These are phyloP conservation scores for Rhytidhysteron rufulum DNA, from an alignment of 2,329 filamentous ascomycete genomes.

Conservation along the genomic window DNA sequence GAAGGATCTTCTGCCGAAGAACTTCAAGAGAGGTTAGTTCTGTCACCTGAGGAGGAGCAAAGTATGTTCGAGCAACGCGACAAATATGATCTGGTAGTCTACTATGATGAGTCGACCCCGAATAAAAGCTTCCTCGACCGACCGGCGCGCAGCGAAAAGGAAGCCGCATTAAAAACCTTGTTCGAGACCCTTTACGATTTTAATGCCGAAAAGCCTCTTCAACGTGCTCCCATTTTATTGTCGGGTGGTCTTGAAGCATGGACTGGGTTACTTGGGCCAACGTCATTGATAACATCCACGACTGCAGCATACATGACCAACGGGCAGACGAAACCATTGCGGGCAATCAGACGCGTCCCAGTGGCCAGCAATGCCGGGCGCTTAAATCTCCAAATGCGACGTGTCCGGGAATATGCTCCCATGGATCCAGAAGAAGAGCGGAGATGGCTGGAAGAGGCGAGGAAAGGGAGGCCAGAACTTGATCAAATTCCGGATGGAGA, in stretches of 20 bases:
- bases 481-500: slow-evolving; percentile 26
- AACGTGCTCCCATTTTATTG: slow-evolving; percentile 70
- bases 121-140: slow-evolving; percentile 55
- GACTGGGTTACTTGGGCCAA: slow-evolving; percentile 73
- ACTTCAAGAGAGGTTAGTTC: slow-evolving; percentile 63
- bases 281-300: slow-evolving; percentile 57
- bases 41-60: slow-evolving; percentile 72
- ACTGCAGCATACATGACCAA: slow-evolving; percentile 50
- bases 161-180: slow-evolving; percentile 62
- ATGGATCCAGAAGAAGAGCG: slow-evolving; percentile 78
- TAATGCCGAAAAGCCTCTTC: slow-evolving; percentile 73
- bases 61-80: slow-evolving; percentile 67
- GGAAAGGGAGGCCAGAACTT: slow-evolving; percentile 57
- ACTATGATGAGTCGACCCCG: slow-evolving; percentile 73
- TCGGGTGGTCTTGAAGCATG: slow-evolving; percentile 82
- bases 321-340: slow-evolving; percentile 41
- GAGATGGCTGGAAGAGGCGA: slow-evolving; percentile 73
- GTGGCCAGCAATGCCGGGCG: slow-evolving; percentile 50
- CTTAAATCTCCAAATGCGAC: slow-evolving; percentile 53
- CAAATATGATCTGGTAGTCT: slow-evolving; percentile 81
- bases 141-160: slow-evolving; percentile 38
- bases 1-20: slow-evolving; percentile 64
- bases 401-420: slow-evolving; percentile 61
- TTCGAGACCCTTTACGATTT: slow-evolving; percentile 79
- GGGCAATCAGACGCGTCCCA: slow-evolving; percentile 51